These are phyloP conservation scores for Exophiala bonariae DNA, from an alignment of 2,329 filamentous ascomycete species.

Conservation along the genomic window DNA sequence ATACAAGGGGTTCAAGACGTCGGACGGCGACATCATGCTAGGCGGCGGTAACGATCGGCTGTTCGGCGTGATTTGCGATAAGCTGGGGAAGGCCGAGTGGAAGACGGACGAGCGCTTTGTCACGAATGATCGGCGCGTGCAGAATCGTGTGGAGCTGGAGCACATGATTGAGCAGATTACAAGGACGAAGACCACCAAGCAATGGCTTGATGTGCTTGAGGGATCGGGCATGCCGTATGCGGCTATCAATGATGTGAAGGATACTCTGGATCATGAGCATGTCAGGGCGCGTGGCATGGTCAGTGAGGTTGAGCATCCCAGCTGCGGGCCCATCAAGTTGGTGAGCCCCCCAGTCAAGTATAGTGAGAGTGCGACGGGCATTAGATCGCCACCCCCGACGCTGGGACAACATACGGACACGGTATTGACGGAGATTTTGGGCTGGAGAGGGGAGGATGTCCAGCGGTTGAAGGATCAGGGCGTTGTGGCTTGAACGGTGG, in stretches of 20 bases:
- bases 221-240: constrained; percentile 93
- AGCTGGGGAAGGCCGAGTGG: constrained; percentile 60
- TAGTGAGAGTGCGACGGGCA: constrained; percentile 74
- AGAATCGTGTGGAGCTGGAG: constrained; percentile 75
- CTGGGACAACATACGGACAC: constrained; percentile 86
- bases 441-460: constrained; percentile 61
- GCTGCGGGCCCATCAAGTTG: constrained; percentile 82
- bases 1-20: constrained; percentile 76
- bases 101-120: constrained; percentile 56
- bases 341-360: constrained; percentile 96
- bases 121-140: constrained; percentile 60
- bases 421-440: constrained; percentile 65
- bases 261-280: constrained; percentile 80
- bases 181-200: constrained; percentile 72
- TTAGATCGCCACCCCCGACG: constrained; percentile 77
- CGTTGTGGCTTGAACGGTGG: constrained; percentile 57
- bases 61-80: constrained; percentile 60
- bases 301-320: constrained; percentile 76
- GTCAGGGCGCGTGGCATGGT: constrained; percentile 84
- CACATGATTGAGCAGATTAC: constrained; percentile 75
- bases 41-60: constrained; percentile 65
- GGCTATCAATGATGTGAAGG: constrained; percentile 89
- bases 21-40: constrained; percentile 63
- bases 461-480: constrained; percentile 63
- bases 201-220: constrained; percentile 86